phyloP scores from a whole-genome alignment of 306 rosid genomes.

The Inga oerstediana region DNA sequence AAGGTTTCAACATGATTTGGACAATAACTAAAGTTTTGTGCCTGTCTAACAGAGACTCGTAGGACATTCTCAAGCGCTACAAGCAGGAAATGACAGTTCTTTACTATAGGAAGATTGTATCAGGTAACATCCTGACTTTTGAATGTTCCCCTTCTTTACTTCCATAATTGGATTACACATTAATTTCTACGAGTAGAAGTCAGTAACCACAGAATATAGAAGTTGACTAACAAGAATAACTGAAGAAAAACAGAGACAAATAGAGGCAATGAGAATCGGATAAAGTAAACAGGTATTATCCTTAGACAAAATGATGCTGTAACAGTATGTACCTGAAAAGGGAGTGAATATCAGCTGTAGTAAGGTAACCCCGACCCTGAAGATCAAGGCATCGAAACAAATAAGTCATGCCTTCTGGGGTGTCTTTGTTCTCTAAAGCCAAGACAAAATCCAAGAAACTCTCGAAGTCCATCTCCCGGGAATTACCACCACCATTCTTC shows the following conservation, averaged over 20 bases:
- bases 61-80: conserved; percentile 66
- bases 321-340: conserved; percentile 77
- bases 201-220: not conserved
- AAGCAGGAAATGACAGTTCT: conserved; percentile 81
- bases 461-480: conserved; percentile 93
- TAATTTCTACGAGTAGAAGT: conserved; percentile 24
- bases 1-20: not conserved
- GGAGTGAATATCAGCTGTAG: conserved; percentile 94
- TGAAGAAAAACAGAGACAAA: not conserved
- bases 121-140: conserved; percentile 76
- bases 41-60: conserved; percentile 68
- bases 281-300: conserved; percentile 1
- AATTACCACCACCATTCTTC: conserved; percentile 70
- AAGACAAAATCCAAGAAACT: conserved; percentile 92
- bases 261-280: not conserved
- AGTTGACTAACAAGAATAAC: not conserved
- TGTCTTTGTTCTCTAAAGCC: conserved; percentile 97
- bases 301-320: conserved; percentile 4
- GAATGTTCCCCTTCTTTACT: conserved; percentile 95
- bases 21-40: conserved; percentile 40
- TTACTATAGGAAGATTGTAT: conserved; percentile 80
- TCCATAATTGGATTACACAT: conserved; percentile 48
- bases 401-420: conserved; percentile 95
- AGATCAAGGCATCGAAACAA: conserved; percentile 98
- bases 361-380: conserved; percentile 88